A percentile compares a stretch with the other conserved stretches of the same genome.
Evolutionary conservation across 2,329 filamentous ascomycete genomes (phyloP).

Genomic region (Trichophyton simii): DNA sequence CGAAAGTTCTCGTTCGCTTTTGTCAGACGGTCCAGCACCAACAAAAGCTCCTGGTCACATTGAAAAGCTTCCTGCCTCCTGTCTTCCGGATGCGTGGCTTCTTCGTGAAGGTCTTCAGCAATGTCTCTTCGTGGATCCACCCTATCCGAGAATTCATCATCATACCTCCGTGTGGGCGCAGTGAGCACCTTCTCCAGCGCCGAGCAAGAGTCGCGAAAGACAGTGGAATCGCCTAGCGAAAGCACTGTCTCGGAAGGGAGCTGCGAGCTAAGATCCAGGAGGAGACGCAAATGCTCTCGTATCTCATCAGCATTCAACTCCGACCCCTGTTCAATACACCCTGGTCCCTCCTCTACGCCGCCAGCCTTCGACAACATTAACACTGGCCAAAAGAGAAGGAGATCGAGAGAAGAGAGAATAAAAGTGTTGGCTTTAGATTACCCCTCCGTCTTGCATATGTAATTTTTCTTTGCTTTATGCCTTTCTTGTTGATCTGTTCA

Average conservation of each 20-base stretch:
- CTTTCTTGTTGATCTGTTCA: background rate
- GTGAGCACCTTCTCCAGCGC: background rate
- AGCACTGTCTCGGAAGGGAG: background rate
- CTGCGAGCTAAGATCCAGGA: background rate
- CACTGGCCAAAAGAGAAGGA: background rate
- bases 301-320: background rate
- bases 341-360: background rate
- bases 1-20: constrained; percentile 16
- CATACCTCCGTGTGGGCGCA: background rate
- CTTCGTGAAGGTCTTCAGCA: background rate
- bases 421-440: background rate
- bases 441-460: background rate
- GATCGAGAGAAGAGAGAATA: background rate
- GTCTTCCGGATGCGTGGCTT: background rate
- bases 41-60: background rate
- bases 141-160: background rate
- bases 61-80: background rate
- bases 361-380: background rate
- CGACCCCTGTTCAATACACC: background rate
- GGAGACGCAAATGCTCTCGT: background rate
- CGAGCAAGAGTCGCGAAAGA: constrained; percentile 1
- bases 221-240: background rate
- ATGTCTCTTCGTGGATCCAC: background rate
- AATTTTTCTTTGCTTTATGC: background rate
- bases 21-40: background rate